A percentile compares a stretch with the other conserved stretches of the same genome.
Conservation (phyloP, 345 rosid species). For the Eucalyptus cloeziana region DNA sequence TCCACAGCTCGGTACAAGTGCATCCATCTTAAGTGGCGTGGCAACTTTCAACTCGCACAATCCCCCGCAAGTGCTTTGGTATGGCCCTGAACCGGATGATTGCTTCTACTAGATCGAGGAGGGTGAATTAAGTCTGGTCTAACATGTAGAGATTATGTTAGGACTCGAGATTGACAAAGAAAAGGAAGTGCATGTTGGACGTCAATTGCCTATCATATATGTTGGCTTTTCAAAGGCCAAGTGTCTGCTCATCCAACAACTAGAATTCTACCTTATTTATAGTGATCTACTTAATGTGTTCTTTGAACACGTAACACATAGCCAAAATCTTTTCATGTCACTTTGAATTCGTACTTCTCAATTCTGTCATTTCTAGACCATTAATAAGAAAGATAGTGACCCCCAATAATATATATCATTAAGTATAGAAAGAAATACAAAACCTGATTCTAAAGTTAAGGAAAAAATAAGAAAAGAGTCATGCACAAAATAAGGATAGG, state of each 20-base stretch:
- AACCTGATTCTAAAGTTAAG: background rate
- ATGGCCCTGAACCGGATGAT: background rate
- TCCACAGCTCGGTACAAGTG: background rate
- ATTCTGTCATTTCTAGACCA: background rate
- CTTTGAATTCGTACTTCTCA: background rate
- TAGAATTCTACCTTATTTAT: background rate
- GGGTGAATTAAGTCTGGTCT: background rate
- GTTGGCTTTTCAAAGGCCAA: background rate
- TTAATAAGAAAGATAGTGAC: background rate
- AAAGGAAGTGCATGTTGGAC: background rate
- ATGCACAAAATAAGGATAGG: background rate
- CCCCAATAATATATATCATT: background rate
- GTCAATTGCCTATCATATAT: background rate
- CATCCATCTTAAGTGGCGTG: background rate
- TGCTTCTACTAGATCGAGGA: background rate
- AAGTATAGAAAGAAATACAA: background rate
- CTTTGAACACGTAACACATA: background rate
- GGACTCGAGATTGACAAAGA: background rate
- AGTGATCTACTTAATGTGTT: background rate
- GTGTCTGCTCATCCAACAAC: background rate
- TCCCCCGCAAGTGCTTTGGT: background rate
- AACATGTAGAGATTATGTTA: background rate
- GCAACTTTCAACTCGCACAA: background rate
- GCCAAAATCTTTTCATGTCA: background rate
- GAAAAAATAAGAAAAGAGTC: background rate